phyloP scores from a whole-genome alignment of 768 basidiomycete species.

The Lentinus brumalis region DNA sequence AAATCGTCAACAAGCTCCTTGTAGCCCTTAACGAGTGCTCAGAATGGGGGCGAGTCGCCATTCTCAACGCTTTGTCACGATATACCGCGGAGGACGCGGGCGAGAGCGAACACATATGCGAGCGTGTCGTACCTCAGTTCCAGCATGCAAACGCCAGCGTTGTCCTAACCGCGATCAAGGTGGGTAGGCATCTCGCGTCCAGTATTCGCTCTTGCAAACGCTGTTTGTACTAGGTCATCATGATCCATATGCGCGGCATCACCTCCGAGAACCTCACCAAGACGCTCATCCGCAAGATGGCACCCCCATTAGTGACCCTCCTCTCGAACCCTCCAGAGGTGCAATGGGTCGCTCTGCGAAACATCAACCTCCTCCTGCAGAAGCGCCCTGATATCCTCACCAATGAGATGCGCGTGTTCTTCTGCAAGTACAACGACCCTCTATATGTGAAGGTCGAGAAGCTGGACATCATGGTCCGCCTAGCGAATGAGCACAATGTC shows the following conservation, averaged over 20 bases:
- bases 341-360: slow-evolving; percentile 97
- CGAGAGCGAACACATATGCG: slow-evolving; percentile 98
- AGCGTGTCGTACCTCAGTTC: slow-evolving; percentile 97
- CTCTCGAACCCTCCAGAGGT: slow-evolving; percentile 96
- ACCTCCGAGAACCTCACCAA: slow-evolving; percentile 81
- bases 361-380: slow-evolving; percentile 95
- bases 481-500: slow-evolving; percentile 89
- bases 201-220: background rate
- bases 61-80: slow-evolving; percentile 82
- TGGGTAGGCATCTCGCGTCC: slow-evolving; percentile 24
- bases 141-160: slow-evolving; percentile 97
- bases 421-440: slow-evolving; percentile 99
- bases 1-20: slow-evolving; percentile 84
- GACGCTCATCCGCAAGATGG: slow-evolving; percentile 93
- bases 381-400: slow-evolving; percentile 87
- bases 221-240: slow-evolving; percentile 67
- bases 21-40: slow-evolving; percentile 98
- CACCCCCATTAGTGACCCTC: slow-evolving; percentile 92
- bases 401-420: slow-evolving; percentile 98
- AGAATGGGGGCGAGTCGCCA: slow-evolving; percentile 97
- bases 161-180: slow-evolving; percentile 95
- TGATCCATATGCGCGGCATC: slow-evolving; percentile 93
- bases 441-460: slow-evolving; percentile 99
- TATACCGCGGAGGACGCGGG: slow-evolving; percentile 86
- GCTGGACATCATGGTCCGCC: slow-evolving; percentile 95